Evolutionary conservation across 2,329 filamentous ascomycete genomes (phyloP), one percentile per base, ranked within the genome.

Genomic region (Alternaria ventricosa): DNA sequence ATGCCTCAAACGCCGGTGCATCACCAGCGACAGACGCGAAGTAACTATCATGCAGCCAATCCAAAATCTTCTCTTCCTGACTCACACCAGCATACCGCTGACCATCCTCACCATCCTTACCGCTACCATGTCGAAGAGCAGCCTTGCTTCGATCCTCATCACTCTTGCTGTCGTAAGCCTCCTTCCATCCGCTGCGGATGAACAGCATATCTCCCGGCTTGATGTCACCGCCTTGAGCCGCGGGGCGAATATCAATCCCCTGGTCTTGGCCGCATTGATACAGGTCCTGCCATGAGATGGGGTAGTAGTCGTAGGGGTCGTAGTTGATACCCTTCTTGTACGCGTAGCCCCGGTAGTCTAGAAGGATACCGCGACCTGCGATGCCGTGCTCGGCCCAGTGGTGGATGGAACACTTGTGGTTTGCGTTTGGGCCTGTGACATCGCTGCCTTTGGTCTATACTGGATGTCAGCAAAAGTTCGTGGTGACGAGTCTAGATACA

Each of bases 11-110:
- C 0, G 86, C 82, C 20, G 86, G 87, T 12, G 84, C 81, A 73
- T 93, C 90, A 0, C 88, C 88, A 0, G 86, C 88, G 1, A 90
- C 89, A 1, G 87, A 88, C 0, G 89, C 83, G 68, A 93, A 92
- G 56, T 89, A 88, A 67, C 85, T 87, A 71, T 92, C 88, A 81
- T 91, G 90, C 62, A 92, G 66, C 89, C 90, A 93, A 57, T 87
- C 85, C 8, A 87, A 80, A 5, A 89, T 84, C 47, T 85, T 84
- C 51, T 87, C 79, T 54, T 87, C 85, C 66, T 87, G 85, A 50
- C 82, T 82, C 4, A 88, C 60, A 0, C 87, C 86, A 0, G 83
- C 83, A 71, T 83, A 88, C 9, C 77, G 58, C 53, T 82, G 76
- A 4, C 81, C 77, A 8, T 81, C 82, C 11, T 75, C 70, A 0